A percentile compares a stretch with the other conserved stretches of the same genome.
Evolutionary conservation across 768 basidiomycete species (phyloP).

Genomic region (Kondoa subrosea): DNA sequence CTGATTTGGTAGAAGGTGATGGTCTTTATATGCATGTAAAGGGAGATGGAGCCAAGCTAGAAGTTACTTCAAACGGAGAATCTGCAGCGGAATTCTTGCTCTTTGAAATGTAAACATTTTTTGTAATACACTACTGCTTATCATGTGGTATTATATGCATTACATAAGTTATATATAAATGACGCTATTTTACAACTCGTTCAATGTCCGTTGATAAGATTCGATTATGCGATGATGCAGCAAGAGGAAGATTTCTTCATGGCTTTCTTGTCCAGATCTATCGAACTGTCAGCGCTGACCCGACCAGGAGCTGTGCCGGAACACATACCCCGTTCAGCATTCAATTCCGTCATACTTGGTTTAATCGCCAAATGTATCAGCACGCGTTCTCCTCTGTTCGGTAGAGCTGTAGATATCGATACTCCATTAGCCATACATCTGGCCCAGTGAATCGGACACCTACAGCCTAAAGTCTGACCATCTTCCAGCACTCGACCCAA

Average conservation of each 20-base stretch:
- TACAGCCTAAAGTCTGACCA: not conserved
- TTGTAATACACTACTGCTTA: too few species aligned
- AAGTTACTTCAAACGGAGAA: not conserved
- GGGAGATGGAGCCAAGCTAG: not conserved
- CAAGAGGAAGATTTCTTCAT: not conserved
- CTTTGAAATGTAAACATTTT: too few species aligned
- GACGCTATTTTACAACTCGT: too few species aligned
- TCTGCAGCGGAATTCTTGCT: not conserved
- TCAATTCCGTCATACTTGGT: not conserved
- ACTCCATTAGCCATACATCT: too few species aligned
- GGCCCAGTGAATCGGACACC: too few species aligned
- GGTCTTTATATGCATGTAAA: constrained; percentile 48
- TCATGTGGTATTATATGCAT: too few species aligned
- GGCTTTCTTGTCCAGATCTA: not conserved
- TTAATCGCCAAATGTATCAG: not conserved
- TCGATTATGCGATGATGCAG: too few species aligned
- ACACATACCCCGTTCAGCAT: not conserved
- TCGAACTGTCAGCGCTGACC: not conserved
- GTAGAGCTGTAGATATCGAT: not conserved
- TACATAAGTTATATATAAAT: too few species aligned
- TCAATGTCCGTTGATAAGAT: too few species aligned
- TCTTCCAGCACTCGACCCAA: not conserved
- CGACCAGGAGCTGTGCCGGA: too few species aligned
- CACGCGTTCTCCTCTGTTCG: not conserved
- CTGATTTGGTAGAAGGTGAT: constrained; percentile 66